These are phyloP conservation scores for Tardiomyces digboiensis DNA, from an alignment of 1,139 yeast genomes.

Conservation along the genomic window DNA sequence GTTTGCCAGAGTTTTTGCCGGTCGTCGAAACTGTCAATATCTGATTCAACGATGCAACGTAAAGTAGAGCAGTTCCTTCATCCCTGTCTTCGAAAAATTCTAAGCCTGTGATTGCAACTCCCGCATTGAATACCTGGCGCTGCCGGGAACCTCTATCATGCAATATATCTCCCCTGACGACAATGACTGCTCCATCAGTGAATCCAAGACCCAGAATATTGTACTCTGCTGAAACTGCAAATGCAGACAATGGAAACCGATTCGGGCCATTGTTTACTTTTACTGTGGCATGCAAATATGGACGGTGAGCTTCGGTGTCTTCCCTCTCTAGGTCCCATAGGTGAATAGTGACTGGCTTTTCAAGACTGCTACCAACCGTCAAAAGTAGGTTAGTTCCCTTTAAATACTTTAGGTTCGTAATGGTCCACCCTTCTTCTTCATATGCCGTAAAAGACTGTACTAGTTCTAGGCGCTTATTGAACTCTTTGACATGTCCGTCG, in stretches of 20 bases:
- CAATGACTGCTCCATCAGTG: slow-evolving; percentile 75
- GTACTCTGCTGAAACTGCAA: slow-evolving; percentile 45
- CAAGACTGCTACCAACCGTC: slow-evolving; percentile 63
- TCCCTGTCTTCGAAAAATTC: slow-evolving; percentile 38
- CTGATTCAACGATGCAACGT: slow-evolving; percentile 60
- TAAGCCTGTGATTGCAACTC: slow-evolving; percentile 76
- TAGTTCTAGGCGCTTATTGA: slow-evolving; percentile 41
- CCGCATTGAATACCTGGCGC: slow-evolving; percentile 48
- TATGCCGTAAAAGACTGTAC: slow-evolving; percentile 51
- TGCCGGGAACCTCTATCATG: slow-evolving; percentile 91
- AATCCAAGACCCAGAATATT: slow-evolving; percentile 74
- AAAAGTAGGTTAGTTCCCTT: slow-evolving; percentile 43
- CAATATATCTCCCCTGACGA: slow-evolving; percentile 78
- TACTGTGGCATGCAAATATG: slow-evolving; percentile 33
- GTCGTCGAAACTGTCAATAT: slow-evolving; percentile 68
- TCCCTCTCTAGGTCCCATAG: slow-evolving; percentile 55
- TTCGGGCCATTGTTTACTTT: slow-evolving; percentile 46
- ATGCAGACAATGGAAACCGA: slow-evolving; percentile 64
- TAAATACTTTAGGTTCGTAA: slow-evolving; percentile 45
- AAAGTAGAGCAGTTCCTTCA: slow-evolving; percentile 30
- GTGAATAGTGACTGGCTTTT: slow-evolving; percentile 55
- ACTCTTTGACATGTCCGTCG: slow-evolving; percentile 46
- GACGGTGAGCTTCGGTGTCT: slow-evolving; percentile 20
- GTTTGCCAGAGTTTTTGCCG: slow-evolving; percentile 67
- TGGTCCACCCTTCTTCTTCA: slow-evolving; percentile 45